These are phyloP conservation scores for Gaillardinia entomophila DNA, from an alignment of 805 yeast genomes.

Conservation along the genomic window DNA sequence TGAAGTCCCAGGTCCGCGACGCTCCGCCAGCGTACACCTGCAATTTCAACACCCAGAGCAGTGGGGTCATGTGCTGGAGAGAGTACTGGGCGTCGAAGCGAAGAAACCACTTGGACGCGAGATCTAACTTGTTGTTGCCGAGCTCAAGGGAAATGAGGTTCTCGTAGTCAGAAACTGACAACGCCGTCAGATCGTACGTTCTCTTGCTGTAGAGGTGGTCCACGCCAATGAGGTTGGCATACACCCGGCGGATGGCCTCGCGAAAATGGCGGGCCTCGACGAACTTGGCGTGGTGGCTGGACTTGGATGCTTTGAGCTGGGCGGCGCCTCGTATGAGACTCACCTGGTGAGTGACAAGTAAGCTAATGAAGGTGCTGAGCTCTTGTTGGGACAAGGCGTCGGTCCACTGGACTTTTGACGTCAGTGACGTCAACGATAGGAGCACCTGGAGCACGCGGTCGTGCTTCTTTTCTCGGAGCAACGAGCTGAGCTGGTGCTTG, in stretches of 20 bases:
- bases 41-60: constrained; percentile 31
- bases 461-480: constrained; percentile 9
- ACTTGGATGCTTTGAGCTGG: constrained; percentile 3
- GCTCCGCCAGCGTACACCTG: constrained; percentile 27
- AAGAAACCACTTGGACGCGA: constrained; percentile 35
- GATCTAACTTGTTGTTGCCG: constrained; percentile 30
- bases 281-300: constrained; percentile 2
- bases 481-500: no score
- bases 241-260: constrained; percentile 17
- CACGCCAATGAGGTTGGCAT: constrained; percentile 17
- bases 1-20: constrained; percentile 25
- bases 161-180: constrained; percentile 27
- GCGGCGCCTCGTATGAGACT: constrained; percentile 7
- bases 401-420: not conserved
- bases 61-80: constrained; percentile 18
- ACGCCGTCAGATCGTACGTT: not conserved
- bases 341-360: constrained; percentile 14
- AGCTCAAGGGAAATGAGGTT: constrained; percentile 32
- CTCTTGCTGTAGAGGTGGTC: constrained; percentile 14
- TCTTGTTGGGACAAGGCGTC: constrained; percentile 11
- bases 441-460: constrained; percentile 10
- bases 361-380: constrained; percentile 12
- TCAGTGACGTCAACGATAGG: constrained; percentile 6
- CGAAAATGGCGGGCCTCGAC: constrained; percentile 8
- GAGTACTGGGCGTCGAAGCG: constrained; percentile 22